Conservation (phyloP, 2,329 filamentous ascomycete species). For the Pyrenophora tritici-repentis region DNA sequence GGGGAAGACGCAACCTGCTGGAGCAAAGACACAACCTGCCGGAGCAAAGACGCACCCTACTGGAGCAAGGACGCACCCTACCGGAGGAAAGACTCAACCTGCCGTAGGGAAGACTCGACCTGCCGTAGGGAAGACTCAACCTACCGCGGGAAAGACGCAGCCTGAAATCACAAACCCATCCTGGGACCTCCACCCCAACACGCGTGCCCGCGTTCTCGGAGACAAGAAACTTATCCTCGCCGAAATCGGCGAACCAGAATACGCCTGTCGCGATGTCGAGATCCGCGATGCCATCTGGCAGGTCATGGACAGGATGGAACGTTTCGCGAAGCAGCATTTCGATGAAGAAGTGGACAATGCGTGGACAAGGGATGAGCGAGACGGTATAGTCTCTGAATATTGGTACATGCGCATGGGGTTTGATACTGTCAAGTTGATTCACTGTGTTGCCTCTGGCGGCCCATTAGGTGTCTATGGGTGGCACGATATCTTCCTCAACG, state of each 20-base stretch:
- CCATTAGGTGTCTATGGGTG: slow-evolving; percentile 29
- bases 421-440: slow-evolving; percentile 32
- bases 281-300: slow-evolving; percentile 29
- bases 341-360: slow-evolving; percentile 6
- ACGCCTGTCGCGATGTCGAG: slow-evolving; percentile 32
- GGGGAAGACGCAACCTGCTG: too few species aligned
- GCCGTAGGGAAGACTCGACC: too few species aligned
- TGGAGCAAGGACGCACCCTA: too few species aligned
- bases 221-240: background rate
- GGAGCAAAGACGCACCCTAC: too few species aligned
- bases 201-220: background rate
- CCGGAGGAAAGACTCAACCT: too few species aligned
- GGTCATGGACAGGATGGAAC: slow-evolving; percentile 22
- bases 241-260: slow-evolving; percentile 23
- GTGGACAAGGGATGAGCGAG: too few species aligned
- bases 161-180: fast-evolving
- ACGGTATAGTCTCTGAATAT: too few species aligned
- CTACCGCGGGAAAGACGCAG: background rate
- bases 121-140: too few species aligned
- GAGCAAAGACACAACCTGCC: too few species aligned
- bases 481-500: slow-evolving; percentile 29
- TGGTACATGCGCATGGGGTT: too few species aligned
- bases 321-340: background rate
- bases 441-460: slow-evolving; percentile 32
- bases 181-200: background rate